Base-by-base conservation (phyloP, 331 rosid genomes). In the Dryas integrifolia region DNA sequence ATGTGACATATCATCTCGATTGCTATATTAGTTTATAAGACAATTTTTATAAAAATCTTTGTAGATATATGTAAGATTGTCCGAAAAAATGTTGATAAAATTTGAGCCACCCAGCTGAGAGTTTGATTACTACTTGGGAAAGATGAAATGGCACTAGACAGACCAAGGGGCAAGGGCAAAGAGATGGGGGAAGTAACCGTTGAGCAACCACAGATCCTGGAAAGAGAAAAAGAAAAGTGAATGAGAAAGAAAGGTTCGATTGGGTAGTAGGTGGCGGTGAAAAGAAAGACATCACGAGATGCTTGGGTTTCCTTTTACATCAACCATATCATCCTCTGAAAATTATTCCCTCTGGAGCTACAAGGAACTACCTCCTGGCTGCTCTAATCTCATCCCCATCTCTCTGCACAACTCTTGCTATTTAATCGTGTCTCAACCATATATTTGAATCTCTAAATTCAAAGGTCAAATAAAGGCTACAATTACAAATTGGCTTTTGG, bases 201-300 rank as follows among this genome's bases (percentile, higher is more conserved):
- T 71, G 76, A 58, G 67, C 58, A 45, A 46, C 67, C 67, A 72
- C 0, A 72, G 65, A 57, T 24, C 30, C 41, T 70, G 43, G 39
- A 44, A 16, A 52, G 5, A 3, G 3, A 4, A 9, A 69, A 13
- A 24, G 39, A 15, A 46, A 55, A 3, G 49, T 58, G 38, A 45
- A 59, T 7, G 39, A 24, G 56, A 70, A 7, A 44, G 35, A 43
- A n/a, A 49, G 46, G 3, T 45, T 58, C 12, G 55, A 70, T 56
- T 70, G 16, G 76, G 50, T 46, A 38, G 67, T 72, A 26, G 76
- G 67, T 72, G 76, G 76, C 67, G 76, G 76, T 72, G 76, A 72
- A 35, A 21, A 58, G 76, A 58, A 72, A 72, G 76, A 58, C 16
- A 50, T 58, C 76, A 72, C 76, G 76, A 40, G 76, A 72, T 58